Base-by-base conservation (phyloP, 75 land plant species). In the Pinus tabuliformis region DNA sequence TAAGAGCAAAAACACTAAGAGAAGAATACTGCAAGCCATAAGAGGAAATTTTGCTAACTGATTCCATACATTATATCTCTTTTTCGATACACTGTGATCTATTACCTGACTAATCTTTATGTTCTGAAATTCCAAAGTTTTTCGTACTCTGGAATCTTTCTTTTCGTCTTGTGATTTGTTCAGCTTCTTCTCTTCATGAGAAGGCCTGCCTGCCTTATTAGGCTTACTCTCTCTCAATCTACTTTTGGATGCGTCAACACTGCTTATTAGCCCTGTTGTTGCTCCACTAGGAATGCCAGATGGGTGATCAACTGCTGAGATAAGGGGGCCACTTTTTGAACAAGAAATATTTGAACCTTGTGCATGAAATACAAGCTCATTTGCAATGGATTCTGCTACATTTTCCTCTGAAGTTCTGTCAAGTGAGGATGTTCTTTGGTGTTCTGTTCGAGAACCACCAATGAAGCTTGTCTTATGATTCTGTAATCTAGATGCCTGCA, bases 81-180 rank as follows among this genome's bases (percentile, higher is more conserved):
- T 18, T 64, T 37, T 64, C 17, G 24, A 68, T 11, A n/a, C 49
- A 45, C 72, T 42, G n/a, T 16, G 33, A 72, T 21, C 58, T 8
- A 16, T 5, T 56, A 92, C 99, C 98, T 97, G 99, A 77, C 96
- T 89, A 59, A 97, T 97, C 80, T 92, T 97, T 73, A 97, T 92
- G 77, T 89, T 91, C 78, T 92, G 92, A 78, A 97, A 90, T 77
- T 95, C 99, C 89, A 86, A 81, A 86, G 89, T 75, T 60, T 82
- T 94, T 20, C 90, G 78, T 11, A 80, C 80, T 72, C 89, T 86
- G 0, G 91, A 75, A 68, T 82, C 86, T 70, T 95, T 97, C 78
- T 97, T 86, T 59, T 84, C 98, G n/a, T 90, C 97, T 37, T 86
- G 88, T 21, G 81, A 28, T 71, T 92, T 91, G 22, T 60, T 81